These are phyloP conservation scores for Tetrapisispora phaffii DNA, from an alignment of 805 yeast genomes.

Conservation along the genomic window DNA sequence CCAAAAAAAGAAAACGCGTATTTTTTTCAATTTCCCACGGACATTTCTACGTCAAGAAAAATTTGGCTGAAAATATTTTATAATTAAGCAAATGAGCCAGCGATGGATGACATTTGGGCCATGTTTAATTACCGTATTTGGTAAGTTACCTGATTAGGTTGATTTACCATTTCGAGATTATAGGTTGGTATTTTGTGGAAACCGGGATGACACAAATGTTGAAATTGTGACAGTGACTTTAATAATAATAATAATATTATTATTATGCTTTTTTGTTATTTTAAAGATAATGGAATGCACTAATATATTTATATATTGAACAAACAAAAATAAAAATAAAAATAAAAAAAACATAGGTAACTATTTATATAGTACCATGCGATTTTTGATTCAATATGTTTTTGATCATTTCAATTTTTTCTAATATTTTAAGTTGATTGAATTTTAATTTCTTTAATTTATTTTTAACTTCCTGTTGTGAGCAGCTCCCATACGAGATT, in stretches of 20 bases:
- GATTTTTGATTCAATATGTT: constrained; percentile 4
- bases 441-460: neutral
- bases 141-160: too few species aligned
- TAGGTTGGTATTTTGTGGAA: too few species aligned
- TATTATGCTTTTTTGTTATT: neutral
- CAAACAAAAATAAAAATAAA: neutral
- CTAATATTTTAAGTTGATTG: neutral
- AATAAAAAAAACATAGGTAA: neutral
- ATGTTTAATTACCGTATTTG: too few species aligned
- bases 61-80: too few species aligned
- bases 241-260: neutral
- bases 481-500: neutral
- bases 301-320: too few species aligned
- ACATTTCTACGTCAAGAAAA: too few species aligned
- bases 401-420: constrained; percentile 2
- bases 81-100: too few species aligned
- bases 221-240: neutral
- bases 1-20: too few species aligned
- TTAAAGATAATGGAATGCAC: neutral
- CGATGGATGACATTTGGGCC: too few species aligned
- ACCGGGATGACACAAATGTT: too few species aligned
- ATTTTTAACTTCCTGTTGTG: neutral
- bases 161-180: too few species aligned
- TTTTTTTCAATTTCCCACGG: too few species aligned
- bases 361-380: neutral